Conservation (phyloP, 2,329 filamentous ascomycete genomes). For the Botrytis elliptica region DNA sequence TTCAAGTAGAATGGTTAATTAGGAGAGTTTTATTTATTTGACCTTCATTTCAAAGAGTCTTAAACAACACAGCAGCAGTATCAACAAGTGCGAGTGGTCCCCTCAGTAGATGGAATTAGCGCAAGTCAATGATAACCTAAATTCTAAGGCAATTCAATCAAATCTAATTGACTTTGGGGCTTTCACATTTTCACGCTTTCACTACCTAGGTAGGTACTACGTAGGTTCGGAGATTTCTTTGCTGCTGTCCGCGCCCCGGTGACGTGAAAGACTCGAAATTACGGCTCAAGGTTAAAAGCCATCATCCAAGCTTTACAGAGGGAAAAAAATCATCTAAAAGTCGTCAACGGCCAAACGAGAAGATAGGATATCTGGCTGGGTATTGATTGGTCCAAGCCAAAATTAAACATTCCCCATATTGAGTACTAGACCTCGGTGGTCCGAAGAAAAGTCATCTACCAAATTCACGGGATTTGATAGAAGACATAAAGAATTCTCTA, state of each 20-base stretch:
- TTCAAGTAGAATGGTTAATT: background rate
- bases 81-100: slow-evolving; percentile 16
- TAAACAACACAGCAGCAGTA: slow-evolving; percentile 15
- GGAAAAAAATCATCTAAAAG: background rate
- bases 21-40: slow-evolving; percentile 1
- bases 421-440: background rate
- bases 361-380: background rate
- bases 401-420: background rate
- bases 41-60: slow-evolving; percentile 12
- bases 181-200: background rate
- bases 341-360: background rate
- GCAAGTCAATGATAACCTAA: background rate
- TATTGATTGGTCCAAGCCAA: slow-evolving; percentile 12
- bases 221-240: background rate
- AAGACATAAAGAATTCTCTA: background rate
- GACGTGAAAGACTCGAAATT: slow-evolving; percentile 7
- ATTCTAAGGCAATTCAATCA: background rate
- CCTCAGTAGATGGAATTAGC: slow-evolving; percentile 5
- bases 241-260: background rate
- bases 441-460: background rate
- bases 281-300: background rate
- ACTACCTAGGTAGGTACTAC: background rate
- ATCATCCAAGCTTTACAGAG: background rate
- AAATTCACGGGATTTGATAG: background rate
- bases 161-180: background rate